A percentile compares a stretch with the other conserved stretches of the same genome.
Conservation (phyloP, 257 asterid species). For the Jasminum sambac region DNA sequence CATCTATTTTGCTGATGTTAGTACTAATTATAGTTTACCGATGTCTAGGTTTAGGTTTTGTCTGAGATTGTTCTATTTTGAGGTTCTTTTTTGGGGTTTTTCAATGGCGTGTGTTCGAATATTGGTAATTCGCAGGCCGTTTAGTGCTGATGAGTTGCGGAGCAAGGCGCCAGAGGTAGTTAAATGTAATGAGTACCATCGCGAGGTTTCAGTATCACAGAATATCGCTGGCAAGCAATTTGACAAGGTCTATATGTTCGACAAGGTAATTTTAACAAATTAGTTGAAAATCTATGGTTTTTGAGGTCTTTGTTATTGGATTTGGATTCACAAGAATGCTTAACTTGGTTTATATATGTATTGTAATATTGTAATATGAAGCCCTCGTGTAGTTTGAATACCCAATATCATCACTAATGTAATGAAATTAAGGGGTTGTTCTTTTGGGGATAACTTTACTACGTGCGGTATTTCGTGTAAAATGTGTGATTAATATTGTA, state of each 20-base stretch:
- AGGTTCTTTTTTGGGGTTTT: slow-evolving; percentile 1
- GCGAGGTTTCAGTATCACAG: slow-evolving; percentile 84
- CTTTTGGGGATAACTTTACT: too few species aligned
- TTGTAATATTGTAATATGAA: neutral
- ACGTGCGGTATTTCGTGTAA: too few species aligned
- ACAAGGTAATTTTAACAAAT: slow-evolving; percentile 52
- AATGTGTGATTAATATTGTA: too few species aligned
- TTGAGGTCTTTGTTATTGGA: neutral
- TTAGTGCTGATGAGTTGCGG: slow-evolving; percentile 80
- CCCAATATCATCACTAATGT: neutral
- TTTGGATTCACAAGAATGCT: neutral
- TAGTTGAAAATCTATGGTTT: neutral
- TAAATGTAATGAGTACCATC: slow-evolving; percentile 72
- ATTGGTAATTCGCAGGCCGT: slow-evolving; percentile 55
- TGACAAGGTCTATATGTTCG: slow-evolving; percentile 80
- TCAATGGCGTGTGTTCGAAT: neutral
- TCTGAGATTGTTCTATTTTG: neutral
- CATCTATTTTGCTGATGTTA: neutral
- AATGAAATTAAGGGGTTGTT: neutral
- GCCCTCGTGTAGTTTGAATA: neutral
- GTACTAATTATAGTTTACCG: slow-evolving; percentile 11
- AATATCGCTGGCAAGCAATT: slow-evolving; percentile 85
- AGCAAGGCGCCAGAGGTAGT: slow-evolving; percentile 89
- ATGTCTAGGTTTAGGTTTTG: neutral
- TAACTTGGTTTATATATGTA: neutral